Base-by-base conservation (phyloP, 1,284 basidiomycete species). In the Rhodotorula glutinis region DNA sequence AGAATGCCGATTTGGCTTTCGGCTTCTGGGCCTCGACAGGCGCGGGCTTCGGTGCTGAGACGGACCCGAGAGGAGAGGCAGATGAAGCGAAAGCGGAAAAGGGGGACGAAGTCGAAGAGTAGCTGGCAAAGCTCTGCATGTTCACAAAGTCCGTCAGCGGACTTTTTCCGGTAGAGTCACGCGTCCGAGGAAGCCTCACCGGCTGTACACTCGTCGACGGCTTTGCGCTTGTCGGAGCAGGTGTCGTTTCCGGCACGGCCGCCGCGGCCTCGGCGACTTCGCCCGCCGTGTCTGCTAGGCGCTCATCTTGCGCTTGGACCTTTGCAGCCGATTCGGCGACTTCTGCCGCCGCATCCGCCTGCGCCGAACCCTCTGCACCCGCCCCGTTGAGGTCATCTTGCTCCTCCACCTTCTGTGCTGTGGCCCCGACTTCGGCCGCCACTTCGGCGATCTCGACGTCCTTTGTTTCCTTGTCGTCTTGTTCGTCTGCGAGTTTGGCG, bases 381-480 rank as follows among this genome's bases (percentile, higher is more conserved):
- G 52, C 47, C 44, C 30, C n/a, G 17, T 46, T 41, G 21, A 46
- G 57, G 44, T 54, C 57, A 30, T 72, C 65, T 29, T 44, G 52
- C 47, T 61, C 25, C 3, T 44, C 65, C 7, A 66, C 29, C 5
- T 43, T 16, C 53, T 59, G 53, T 10, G 66, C 63, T 40, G 64
- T 63, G 53, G 65, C 30, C 40, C 57, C 52, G 17, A 72, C 71
- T 46, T 70, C 68, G 3, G 60, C 63, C 38, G 71, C 71, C 14
- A 66, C 69, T 29, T 70, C 65, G 4, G 71, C 68, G 14, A 72
- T 65, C 54, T 72, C 60, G n/a, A 54, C 53, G 40, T 67, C 70
- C 53, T 57, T 53, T 3, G 47, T 47, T 25, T 60, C 53, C 57
- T 66, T 63, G 21, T 11, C 21, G 8, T 61, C 54, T 23, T 69